These are phyloP conservation scores for Tricholoma sp. DNA, from an alignment of 768 basidiomycete species.

Conservation along the genomic window DNA sequence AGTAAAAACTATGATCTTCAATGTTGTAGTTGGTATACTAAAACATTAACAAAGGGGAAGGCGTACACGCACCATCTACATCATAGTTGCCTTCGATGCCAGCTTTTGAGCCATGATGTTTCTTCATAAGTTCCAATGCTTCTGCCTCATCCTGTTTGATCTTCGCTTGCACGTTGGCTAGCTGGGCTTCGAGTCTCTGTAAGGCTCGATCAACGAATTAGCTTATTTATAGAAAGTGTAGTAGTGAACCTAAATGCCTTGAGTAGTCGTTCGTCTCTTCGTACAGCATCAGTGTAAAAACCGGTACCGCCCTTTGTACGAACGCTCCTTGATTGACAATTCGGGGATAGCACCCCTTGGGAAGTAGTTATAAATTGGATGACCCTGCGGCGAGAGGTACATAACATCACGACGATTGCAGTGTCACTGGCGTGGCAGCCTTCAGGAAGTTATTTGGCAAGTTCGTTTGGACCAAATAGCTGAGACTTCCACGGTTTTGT, in stretches of 20 bases:
- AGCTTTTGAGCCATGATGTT: conserved; percentile 1
- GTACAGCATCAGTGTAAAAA: conserved; percentile 16
- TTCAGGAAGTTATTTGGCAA: neutral
- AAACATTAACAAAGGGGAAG: neutral
- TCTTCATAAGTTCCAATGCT: conserved; percentile 15
- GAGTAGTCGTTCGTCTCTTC: conserved; percentile 24
- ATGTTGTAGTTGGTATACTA: neutral
- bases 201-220: conserved; percentile 5
- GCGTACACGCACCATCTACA: conserved; percentile 6
- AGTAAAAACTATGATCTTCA: conserved; percentile 16
- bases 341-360: neutral
- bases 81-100: conserved; percentile 1
- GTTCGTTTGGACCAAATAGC: neutral
- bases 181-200: conserved; percentile 25
- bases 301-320: conserved; percentile 18
- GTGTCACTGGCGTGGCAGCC: no score
- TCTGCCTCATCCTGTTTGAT: conserved; percentile 23
- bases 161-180: conserved; percentile 19
- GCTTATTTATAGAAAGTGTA: neutral
- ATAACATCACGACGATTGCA: neutral
- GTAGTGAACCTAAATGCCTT: conserved; percentile 13
- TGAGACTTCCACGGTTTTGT: neutral
- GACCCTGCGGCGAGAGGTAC: neutral
- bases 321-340: conserved; percentile 12
- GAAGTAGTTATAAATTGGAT: neutral